phyloP scores from a whole-genome alignment of 2,329 filamentous ascomycete species.

The Botrytis deweyae region DNA sequence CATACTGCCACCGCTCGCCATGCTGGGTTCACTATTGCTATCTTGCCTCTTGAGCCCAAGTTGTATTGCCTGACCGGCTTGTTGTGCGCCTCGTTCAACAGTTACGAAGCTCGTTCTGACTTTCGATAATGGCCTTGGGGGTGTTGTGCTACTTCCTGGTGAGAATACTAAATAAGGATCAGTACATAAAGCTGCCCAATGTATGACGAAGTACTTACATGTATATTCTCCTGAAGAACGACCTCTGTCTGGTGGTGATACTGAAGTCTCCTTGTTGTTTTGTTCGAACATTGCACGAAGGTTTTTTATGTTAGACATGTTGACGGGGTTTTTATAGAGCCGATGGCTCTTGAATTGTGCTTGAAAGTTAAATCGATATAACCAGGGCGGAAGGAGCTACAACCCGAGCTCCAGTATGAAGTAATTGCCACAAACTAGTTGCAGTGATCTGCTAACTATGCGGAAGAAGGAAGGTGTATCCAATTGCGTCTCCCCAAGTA shows the following conservation, averaged over 20 bases:
- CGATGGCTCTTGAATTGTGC: constrained; percentile 17
- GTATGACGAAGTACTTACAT: constrained; percentile 42
- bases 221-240: constrained; percentile 59
- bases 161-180: constrained; percentile 28
- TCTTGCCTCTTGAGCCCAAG: constrained; percentile 44
- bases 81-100: constrained; percentile 54
- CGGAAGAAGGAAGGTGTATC: constrained; percentile 13
- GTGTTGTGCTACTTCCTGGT: constrained; percentile 41
- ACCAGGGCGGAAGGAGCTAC: constrained; percentile 14
- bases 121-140: constrained; percentile 68
- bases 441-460: constrained; percentile 16
- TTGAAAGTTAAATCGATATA: constrained; percentile 17
- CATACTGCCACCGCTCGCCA: constrained; percentile 25
- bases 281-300: constrained; percentile 79
- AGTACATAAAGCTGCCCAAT: constrained; percentile 23
- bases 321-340: constrained; percentile 23
- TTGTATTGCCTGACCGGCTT: constrained; percentile 38
- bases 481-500: constrained; percentile 13
- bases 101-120: constrained; percentile 74
- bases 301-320: constrained; percentile 51
- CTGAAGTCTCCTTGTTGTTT: constrained; percentile 65
- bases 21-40: constrained; percentile 29
- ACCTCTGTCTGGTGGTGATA: constrained; percentile 57
- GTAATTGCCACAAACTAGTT: constrained; percentile 17
- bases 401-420: constrained; percentile 8